Conservation (phyloP, 1,139 yeast genomes). For the Hyphopichia buzzinii region DNA sequence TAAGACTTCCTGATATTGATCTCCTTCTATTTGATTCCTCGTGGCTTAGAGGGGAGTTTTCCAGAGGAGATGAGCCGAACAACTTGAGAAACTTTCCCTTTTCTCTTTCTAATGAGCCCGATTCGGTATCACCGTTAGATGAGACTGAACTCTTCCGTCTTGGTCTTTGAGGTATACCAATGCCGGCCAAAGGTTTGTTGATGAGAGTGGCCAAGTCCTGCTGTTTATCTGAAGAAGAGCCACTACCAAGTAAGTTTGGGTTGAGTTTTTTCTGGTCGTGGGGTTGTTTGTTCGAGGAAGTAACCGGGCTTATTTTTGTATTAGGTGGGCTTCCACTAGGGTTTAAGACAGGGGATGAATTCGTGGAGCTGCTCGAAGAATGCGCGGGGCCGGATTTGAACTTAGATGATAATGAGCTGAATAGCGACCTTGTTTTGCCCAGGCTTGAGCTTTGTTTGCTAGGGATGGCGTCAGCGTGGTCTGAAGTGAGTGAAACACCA, state of each 20-base stretch:
- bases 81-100: conserved; percentile 2
- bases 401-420: conserved; percentile 55
- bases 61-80: conserved; percentile 2
- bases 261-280: conserved; percentile 12
- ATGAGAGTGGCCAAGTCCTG: conserved; percentile 23
- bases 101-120: background rate
- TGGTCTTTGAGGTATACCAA: conserved; percentile 12
- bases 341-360: background rate
- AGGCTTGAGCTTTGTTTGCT: conserved; percentile 20
- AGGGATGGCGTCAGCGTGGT: conserved; percentile 15
- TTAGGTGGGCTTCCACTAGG: background rate
- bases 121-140: conserved; percentile 1
- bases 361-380: background rate
- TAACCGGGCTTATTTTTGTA: conserved; percentile 4
- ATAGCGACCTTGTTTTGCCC: conserved; percentile 40
- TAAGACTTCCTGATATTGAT: background rate
- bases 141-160: conserved; percentile 12
- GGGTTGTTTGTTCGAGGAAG: conserved; percentile 5
- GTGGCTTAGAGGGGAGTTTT: background rate
- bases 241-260: conserved; percentile 16
- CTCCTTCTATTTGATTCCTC: background rate
- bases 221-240: conserved; percentile 9
- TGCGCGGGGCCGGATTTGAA: conserved; percentile 29
- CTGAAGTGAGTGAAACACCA: conserved; percentile 6
- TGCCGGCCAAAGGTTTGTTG: conserved; percentile 20